Evolutionary conservation across 2,329 filamentous ascomycete species (phyloP), one percentile per base, ranked within the genome.

Genomic region (Cadophora gregata): DNA sequence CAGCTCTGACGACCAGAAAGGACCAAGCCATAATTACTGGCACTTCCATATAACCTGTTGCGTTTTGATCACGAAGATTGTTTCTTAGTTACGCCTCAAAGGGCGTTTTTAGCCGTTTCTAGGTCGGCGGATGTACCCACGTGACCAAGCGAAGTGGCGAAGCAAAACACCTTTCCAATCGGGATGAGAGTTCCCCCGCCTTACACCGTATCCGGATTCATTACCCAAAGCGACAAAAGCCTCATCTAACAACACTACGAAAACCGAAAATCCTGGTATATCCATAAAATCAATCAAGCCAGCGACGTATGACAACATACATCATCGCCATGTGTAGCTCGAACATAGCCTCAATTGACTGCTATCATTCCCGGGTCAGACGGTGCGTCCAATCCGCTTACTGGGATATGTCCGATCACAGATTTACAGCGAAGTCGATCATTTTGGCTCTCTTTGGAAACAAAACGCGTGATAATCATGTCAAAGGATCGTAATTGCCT

Each of bases 191-290:
- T 63, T 50, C 25, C 42, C 62, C 62, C 51, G 51, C 51, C 51
- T 63, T 48, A 63, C 51, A 36, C 42, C 62, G 50, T 48, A 63
- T 50, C 51, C 45, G 33, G 62, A 29, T 48, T 50, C 36, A 48
- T 48, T 51, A 36, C 51, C 36, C 50, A 36, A 31, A 48, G 29
- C 31, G 50, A 21, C 12, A 21, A 27, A 47, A 33, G 16, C 21
- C 38, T 50, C 38, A 27, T 31, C 24, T 12, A 42, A 9, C 24
- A 24, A 16, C 19, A 59, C 1, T 8, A 51, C 19, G 9, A 9
- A 5, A 29, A 6, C 29, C 25, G 9, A 33, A 31, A 50, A 33
- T 51, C 45, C 45, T 6, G 10, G 19, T 8, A 21, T 2, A 10
- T 8, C 27, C n/a, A 14, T 8, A 9, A 7, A 25, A 7, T 24